Evolutionary conservation across 331 rosid species (phyloP).

Genomic region (Telfairia occidentalis): DNA sequence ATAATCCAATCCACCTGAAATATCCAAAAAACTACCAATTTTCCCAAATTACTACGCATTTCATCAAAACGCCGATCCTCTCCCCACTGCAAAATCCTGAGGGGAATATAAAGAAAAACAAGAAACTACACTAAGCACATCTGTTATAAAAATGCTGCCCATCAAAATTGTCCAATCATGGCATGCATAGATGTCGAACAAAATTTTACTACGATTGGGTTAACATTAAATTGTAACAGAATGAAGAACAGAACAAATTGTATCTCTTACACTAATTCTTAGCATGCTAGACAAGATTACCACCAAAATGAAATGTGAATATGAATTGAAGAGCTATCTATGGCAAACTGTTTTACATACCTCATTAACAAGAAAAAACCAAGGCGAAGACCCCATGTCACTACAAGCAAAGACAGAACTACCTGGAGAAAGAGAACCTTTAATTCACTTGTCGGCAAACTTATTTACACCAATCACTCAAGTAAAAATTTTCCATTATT

Average conservation of each 20-base stretch:
- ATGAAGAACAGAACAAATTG: neutral
- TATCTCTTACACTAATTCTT: neutral
- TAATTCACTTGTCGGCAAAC: neutral
- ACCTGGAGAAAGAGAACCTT: conserved; percentile 38
- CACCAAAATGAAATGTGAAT: neutral
- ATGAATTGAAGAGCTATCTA: neutral
- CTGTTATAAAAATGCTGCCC: neutral
- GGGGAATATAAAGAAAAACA: neutral
- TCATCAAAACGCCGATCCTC: conserved; percentile 93
- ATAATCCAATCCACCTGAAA: conserved; percentile 55
- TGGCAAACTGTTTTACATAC: conserved; percentile 18
- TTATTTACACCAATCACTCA: neutral
- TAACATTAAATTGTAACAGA: neutral
- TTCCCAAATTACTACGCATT: conserved; percentile 72
- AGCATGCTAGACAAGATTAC: neutral
- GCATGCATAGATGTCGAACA: neutral
- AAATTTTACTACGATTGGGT: neutral
- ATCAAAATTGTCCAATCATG: neutral
- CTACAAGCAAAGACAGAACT: conserved; percentile 59
- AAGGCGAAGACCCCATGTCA: conserved; percentile 85
- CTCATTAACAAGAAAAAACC: conserved; percentile 63
- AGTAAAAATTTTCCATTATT: neutral
- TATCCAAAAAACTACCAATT: conserved; percentile 77
- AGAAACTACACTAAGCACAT: neutral
- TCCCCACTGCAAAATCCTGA: conserved; percentile 88